A percentile compares a stretch with the other conserved stretches of the same genome.
phyloP scores from a whole-genome alignment of 805 yeast species.

The Scheffersomyces ergatensis region DNA sequence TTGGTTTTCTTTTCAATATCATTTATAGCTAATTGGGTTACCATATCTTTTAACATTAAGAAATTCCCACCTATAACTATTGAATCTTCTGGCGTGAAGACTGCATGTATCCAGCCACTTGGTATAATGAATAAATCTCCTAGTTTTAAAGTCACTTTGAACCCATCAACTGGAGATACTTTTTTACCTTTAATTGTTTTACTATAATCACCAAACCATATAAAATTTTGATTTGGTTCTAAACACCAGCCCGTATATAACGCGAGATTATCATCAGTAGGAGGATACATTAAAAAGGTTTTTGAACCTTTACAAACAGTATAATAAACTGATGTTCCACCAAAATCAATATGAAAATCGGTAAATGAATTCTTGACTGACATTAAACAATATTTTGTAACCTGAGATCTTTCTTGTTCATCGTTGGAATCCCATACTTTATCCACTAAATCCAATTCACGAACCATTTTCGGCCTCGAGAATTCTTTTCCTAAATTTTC shows the following conservation, averaged over 20 bases:
- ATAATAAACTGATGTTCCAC: conserved; percentile 90
- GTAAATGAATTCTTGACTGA: conserved; percentile 78
- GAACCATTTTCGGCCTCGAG: conserved; percentile 64
- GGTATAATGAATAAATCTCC: conserved; percentile 85
- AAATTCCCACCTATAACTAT: conserved; percentile 88
- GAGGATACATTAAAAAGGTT: conserved; percentile 76
- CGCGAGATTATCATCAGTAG: conserved; percentile 59
- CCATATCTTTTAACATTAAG: conserved; percentile 61
- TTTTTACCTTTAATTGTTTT: conserved; percentile 26
- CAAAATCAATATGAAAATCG: conserved; percentile 89
- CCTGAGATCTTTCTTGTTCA: conserved; percentile 47
- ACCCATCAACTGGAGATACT: conserved; percentile 38
- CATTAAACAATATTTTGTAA: conserved; percentile 80
- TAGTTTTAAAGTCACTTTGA: conserved; percentile 48
- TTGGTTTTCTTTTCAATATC: conserved; percentile 63
- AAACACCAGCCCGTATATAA: conserved; percentile 73
- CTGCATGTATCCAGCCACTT: conserved; percentile 92
- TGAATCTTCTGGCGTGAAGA: conserved; percentile 77
- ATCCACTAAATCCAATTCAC: conserved; percentile 65
- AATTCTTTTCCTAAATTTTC: conserved; percentile 49
- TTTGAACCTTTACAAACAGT: conserved; percentile 76
- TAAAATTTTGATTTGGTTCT: conserved; percentile 56
- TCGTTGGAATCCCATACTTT: conserved; percentile 52
- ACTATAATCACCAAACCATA: conserved; percentile 61
- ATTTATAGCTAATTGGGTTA: conserved; percentile 60